Conservation (phyloP, 2,329 filamentous ascomycete species). For the Bretziella fagacearum region DNA sequence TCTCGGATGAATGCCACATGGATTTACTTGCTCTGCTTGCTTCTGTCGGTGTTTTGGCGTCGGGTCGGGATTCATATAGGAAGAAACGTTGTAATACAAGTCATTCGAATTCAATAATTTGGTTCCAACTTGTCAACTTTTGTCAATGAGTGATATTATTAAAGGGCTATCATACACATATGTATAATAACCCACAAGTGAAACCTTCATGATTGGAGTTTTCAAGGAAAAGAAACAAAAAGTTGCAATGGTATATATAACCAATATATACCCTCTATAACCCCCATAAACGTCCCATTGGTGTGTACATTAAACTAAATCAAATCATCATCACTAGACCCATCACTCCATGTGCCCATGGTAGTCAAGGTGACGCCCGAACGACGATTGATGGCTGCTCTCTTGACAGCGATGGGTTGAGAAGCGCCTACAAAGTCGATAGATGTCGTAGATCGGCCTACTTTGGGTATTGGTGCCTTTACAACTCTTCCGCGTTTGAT, state of each 20-base stretch:
- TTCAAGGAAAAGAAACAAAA: too few relatives aligned
- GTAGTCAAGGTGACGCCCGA: not conserved
- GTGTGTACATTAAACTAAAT: not conserved
- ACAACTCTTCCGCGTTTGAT: not conserved
- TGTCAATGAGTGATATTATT: too few relatives aligned
- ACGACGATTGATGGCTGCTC: not conserved
- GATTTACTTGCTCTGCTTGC: too few relatives aligned
- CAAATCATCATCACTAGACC: constrained; percentile 12
- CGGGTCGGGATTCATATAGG: too few relatives aligned
- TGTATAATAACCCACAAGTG: too few relatives aligned
- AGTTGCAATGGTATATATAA: not conserved
- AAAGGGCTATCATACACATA: too few relatives aligned
- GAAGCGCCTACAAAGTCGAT: not conserved
- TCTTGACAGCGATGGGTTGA: not conserved
- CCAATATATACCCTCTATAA: not conserved
- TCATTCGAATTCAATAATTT: too few relatives aligned
- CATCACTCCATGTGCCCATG: constrained; percentile 8
- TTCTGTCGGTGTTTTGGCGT: not conserved
- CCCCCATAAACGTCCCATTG: too few relatives aligned
- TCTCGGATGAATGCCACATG: too few relatives aligned
- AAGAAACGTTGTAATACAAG: too few relatives aligned
- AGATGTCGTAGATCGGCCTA: not conserved
- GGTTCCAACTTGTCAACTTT: not conserved
- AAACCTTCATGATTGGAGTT: too few relatives aligned
- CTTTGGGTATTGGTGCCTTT: not conserved